These are phyloP conservation scores for Penicillium expansum DNA, from an alignment of 2,329 filamentous ascomycete genomes.

Conservation along the genomic window DNA sequence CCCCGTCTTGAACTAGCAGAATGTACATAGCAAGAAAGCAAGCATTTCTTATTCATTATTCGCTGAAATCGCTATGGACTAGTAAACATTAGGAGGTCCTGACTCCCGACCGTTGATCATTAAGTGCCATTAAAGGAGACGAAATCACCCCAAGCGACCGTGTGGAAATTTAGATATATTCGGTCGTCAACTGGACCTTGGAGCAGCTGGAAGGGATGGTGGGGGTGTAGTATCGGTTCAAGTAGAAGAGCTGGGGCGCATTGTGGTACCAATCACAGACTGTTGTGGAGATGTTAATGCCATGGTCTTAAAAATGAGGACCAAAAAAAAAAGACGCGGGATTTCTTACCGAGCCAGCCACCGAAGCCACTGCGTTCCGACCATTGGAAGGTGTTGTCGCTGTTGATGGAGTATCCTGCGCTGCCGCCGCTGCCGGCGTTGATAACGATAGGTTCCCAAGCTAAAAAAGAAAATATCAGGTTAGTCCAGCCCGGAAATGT, in stretches of 20 bases:
- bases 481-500: background rate
- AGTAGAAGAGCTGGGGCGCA: conserved; percentile 41
- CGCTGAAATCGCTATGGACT: conserved; percentile 1
- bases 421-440: conserved; percentile 32
- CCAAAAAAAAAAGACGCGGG: background rate
- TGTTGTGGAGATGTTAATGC: conserved; percentile 15
- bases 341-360: conserved; percentile 40
- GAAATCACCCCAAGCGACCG: conserved; percentile 5
- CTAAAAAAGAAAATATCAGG: conserved; percentile 17
- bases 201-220: conserved; percentile 35
- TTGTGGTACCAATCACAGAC: conserved; percentile 44
- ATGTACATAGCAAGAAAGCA: conserved; percentile 4
- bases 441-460: conserved; percentile 38
- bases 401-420: conserved; percentile 32
- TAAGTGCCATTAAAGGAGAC: background rate
- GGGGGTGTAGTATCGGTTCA: conserved; percentile 24
- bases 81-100: conserved; percentile 1
- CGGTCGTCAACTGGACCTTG: conserved; percentile 30
- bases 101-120: background rate
- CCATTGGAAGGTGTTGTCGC: conserved; percentile 26
- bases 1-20: conserved; percentile 5
- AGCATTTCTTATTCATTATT: conserved; percentile 5
- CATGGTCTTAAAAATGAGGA: background rate
- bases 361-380: conserved; percentile 32
- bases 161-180: conserved; percentile 20